phyloP scores from a whole-genome alignment of 2,329 filamentous ascomycete species.

The Penicillium concentricum region DNA sequence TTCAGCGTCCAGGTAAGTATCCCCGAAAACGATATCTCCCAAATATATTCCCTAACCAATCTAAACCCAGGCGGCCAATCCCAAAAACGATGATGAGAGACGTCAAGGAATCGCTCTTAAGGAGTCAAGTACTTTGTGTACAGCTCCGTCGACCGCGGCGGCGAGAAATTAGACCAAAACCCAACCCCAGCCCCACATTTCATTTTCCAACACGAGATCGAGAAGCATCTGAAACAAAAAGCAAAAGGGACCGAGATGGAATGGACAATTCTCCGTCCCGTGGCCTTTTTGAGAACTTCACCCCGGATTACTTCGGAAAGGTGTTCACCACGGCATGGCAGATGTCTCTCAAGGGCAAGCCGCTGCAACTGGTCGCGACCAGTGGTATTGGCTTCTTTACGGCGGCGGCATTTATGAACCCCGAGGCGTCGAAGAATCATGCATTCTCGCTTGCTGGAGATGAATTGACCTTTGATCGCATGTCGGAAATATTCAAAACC shows the following conservation, averaged over 20 bases:
- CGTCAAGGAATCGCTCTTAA: slow-evolving; percentile 58
- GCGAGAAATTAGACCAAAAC: slow-evolving; percentile 52
- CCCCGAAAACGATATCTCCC: not conserved
- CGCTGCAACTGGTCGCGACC: slow-evolving; percentile 44
- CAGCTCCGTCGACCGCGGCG: slow-evolving; percentile 63
- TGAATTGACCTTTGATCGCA: slow-evolving; percentile 49
- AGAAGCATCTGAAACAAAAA: slow-evolving; percentile 57
- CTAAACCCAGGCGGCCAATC: not conserved
- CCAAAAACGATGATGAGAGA: slow-evolving; percentile 40
- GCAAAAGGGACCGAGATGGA: slow-evolving; percentile 49
- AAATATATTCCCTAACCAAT: not conserved
- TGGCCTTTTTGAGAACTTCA: slow-evolving; percentile 62
- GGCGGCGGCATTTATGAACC: slow-evolving; percentile 49
- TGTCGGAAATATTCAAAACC: slow-evolving; percentile 47
- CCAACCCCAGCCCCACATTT: slow-evolving; percentile 63
- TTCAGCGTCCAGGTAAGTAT: slow-evolving; percentile 58
- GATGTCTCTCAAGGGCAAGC: slow-evolving; percentile 42
- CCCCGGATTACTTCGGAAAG: slow-evolving; percentile 48
- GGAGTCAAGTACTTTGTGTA: slow-evolving; percentile 63
- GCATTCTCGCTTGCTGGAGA: slow-evolving; percentile 54
- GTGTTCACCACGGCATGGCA: slow-evolving; percentile 48
- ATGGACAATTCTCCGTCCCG: slow-evolving; percentile 63
- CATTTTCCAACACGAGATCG: slow-evolving; percentile 60
- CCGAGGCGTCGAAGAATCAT: slow-evolving; percentile 46
- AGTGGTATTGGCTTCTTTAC: slow-evolving; percentile 55